A percentile compares a stretch with the other conserved stretches of the same genome.
These are phyloP conservation scores for Chlamydomonas urium DNA, from an alignment of 139 green algal species.

Conservation along the genomic window DNA sequence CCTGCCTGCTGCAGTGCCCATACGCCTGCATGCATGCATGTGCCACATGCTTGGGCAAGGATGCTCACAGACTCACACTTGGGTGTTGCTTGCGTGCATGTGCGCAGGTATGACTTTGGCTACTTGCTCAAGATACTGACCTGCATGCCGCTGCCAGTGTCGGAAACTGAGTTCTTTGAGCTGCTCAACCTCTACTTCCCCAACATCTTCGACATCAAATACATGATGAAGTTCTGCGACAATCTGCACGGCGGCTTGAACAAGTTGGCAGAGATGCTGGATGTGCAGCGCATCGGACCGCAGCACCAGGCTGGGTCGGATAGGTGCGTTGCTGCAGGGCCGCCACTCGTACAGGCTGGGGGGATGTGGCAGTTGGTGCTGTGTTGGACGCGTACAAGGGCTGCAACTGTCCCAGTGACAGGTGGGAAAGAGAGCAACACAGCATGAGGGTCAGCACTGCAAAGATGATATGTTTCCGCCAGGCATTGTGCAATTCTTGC, in stretches of 20 bases:
- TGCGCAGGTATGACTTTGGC: conserved; percentile 94
- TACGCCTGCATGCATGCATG: background rate
- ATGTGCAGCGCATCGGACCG: conserved; percentile 88
- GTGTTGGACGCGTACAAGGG: no score
- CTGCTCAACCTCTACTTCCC: conserved; percentile 94
- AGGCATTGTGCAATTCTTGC: no score
- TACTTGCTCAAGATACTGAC: conserved; percentile 98
- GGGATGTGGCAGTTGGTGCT: no score
- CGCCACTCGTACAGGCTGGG: no score
- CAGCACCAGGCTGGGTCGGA: conserved; percentile 77
- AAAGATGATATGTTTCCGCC: no score
- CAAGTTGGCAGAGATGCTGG: conserved; percentile 91
- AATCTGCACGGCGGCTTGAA: conserved; percentile 96
- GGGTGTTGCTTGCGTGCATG: conserved; percentile 45
- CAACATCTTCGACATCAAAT: conserved; percentile 98
- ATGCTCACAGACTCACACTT: no score
- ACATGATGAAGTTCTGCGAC: conserved; percentile 93
- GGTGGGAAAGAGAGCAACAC: no score
- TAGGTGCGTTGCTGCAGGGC: background rate
- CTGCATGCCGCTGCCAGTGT: conserved; percentile 73
- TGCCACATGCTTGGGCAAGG: background rate
- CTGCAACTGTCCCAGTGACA: no score
- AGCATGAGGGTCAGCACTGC: no score
- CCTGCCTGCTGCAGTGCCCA: no score
- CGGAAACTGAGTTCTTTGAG: conserved; percentile 93